Evolutionary conservation across 2,329 filamentous ascomycete genomes (phyloP).

Genomic region (Tolypocladium paradoxum): DNA sequence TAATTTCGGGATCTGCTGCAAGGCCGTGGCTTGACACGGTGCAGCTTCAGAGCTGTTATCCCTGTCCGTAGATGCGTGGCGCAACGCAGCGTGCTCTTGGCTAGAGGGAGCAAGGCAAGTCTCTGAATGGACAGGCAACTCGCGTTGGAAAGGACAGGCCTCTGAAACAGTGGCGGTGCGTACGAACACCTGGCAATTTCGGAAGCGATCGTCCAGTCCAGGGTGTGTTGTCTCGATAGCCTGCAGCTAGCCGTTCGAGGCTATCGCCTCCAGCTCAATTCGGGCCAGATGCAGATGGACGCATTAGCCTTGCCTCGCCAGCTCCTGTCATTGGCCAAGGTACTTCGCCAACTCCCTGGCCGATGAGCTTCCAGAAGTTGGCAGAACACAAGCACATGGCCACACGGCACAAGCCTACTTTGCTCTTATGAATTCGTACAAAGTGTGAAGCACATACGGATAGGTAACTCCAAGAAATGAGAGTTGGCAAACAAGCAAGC

Average conservation of each 20-base stretch:
- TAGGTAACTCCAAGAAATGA: neutral
- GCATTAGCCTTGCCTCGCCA: neutral
- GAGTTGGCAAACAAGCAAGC: neutral
- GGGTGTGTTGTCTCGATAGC: neutral
- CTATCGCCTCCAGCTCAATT: neutral
- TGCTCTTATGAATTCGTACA: neutral
- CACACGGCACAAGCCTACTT: neutral
- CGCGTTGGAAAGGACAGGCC: neutral
- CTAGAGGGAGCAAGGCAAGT: neutral
- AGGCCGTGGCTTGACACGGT: neutral
- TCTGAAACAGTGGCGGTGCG: constrained; percentile 8
- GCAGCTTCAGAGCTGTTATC: neutral
- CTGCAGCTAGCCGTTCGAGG: neutral
- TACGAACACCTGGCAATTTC: neutral
- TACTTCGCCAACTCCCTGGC: neutral
- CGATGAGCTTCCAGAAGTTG: neutral
- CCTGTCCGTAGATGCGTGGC: neutral
- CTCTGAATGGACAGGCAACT: neutral
- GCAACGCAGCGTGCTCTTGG: neutral
- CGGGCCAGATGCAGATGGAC: neutral
- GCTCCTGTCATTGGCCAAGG: neutral
- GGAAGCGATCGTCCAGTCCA: neutral
- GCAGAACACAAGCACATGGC: neutral
- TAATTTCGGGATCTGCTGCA: neutral
- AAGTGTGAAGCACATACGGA: neutral